Evolutionary conservation across 441 rosid species (phyloP), one percentile per base, ranked within the genome.

Genomic region (Pelargonium australe): DNA sequence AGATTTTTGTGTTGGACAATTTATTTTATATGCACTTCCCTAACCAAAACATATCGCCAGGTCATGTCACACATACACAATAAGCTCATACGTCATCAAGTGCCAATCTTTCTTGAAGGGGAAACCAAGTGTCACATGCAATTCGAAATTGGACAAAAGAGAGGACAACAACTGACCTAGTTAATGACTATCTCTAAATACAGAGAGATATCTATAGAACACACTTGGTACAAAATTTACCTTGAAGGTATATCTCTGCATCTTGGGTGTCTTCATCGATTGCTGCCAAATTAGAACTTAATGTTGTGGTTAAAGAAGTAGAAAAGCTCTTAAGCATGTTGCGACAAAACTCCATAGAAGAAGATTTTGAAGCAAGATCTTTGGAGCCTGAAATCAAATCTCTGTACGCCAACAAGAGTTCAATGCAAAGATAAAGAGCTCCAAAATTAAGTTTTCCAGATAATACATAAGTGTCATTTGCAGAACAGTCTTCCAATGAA

Each of bases 381-480:
- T 70, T 76, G 43, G 81, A 76, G 67, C 66, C 76, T 51, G 75
- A 49, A 63, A 60, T 72, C 78, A 87, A 75, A 72, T 95, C 91
- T 82, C 85, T 83, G 73, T 86, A 84, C 68, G 96, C 90, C 75
- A 77, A 78, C 75, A 91, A 88, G 75, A 94, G 88, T 76, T 84
- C 84, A 47, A 85, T 75, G 79, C 86, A 80, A 65, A 91, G 85
- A 80, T 84, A 87, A 71, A 88, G 81, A 74, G 88, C 86, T 71
- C 94, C 97, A 63, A 81, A 80, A 77, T 79, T 76, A 72, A 77
- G 78, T 75, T 74, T 78, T 67, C 70, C 77, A n/a, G 81, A 74
- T 51, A 68, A 72, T 43, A 70, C 69, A 62, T 37, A 70, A 58
- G 73, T 72, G 60, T 28, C 78, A 63, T 72, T 72, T 11, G 73